Conservation (phyloP, 2,329 filamentous ascomycete species). For the Neospermospora avenae region DNA sequence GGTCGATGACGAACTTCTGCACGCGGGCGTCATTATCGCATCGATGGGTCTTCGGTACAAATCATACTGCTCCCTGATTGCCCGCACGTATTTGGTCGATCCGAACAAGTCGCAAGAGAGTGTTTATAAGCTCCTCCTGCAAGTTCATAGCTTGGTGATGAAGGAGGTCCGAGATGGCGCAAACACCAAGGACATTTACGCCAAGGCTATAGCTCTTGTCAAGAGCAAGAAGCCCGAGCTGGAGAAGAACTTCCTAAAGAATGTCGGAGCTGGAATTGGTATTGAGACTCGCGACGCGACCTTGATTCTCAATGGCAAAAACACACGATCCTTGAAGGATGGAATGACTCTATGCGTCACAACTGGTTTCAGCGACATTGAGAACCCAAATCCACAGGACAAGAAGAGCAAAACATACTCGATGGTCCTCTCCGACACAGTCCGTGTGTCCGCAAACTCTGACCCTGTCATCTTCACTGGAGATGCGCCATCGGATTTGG, state of each 20-base stretch:
- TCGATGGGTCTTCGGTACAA: slow-evolving; percentile 92
- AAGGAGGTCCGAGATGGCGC: slow-evolving; percentile 88
- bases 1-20: slow-evolving; percentile 76
- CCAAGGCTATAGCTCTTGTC: slow-evolving; percentile 76
- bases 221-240: slow-evolving; percentile 91
- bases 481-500: slow-evolving; percentile 85
- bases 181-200: slow-evolving; percentile 84
- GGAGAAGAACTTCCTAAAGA: slow-evolving; percentile 92
- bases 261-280: slow-evolving; percentile 86
- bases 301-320: slow-evolving; percentile 84
- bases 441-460: slow-evolving; percentile 70
- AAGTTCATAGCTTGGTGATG: slow-evolving; percentile 83
- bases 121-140: slow-evolving; percentile 85
- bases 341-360: slow-evolving; percentile 95
- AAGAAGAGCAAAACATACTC: slow-evolving; percentile 89
- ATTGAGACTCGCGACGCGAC: slow-evolving; percentile 86
- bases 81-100: slow-evolving; percentile 92
- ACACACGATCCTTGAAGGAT: slow-evolving; percentile 77
- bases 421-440: slow-evolving; percentile 86
- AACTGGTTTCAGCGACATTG: slow-evolving; percentile 84
- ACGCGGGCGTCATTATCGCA: slow-evolving; percentile 90
- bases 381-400: slow-evolving; percentile 82
- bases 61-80: slow-evolving; percentile 90
- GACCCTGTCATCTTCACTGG: slow-evolving; percentile 90
- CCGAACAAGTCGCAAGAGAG: slow-evolving; percentile 94